Base-by-base conservation (phyloP, 2,329 filamentous ascomycete species). In the Microdochium paspali region DNA sequence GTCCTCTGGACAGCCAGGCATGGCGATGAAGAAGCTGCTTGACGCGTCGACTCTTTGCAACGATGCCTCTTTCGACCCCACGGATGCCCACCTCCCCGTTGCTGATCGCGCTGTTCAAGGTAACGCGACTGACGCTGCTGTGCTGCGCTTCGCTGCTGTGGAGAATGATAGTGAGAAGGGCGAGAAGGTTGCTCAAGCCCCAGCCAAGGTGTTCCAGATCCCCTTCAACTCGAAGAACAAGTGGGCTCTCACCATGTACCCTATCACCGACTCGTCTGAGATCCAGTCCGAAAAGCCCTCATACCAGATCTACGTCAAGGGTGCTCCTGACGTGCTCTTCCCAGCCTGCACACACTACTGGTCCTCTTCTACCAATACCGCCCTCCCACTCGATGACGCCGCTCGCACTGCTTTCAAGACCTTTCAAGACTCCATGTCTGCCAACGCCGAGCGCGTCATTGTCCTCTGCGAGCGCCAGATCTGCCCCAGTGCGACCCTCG, bases 151-250 rank as follows among this genome's bases (percentile, higher is more conserved):
- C 24, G 65, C 66, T 1, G 62, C 66, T 5, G 50, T 47, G 2
- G 54, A 57, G 49, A 4, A 7, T 21, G 35, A n/a, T n/a, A n/a
- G 6, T 9, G 35, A 40, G 18, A 40, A 40, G 35, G 35, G 6
- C 5, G 49, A 50, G 0, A 53, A 43, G 2, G 49, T 26, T 2
- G 51, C 47, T 24, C 49, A 56, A 40, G 50, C 49, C 10, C 53
- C 50, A 13, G 50, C 46, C 0, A 51, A 51, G 28, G 52, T 65
- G 4, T 69, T 68, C 39, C 62, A 72, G 45, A 63, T 74, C 4
- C 67, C 72, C 0, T 74, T 74, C 61, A 74, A 74, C 57, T 73
- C 69, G 15, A 73, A 71, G 56, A 73, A 71, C 54, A 74, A 74
- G 48, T 73, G 66, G 61, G 72, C 73, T 67, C 59, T 73, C n/a